Evolutionary conservation across 2,329 filamentous ascomycete species (phyloP), one percentile per base, ranked within the genome.

Genomic region (Colletotrichum sansevieriae): DNA sequence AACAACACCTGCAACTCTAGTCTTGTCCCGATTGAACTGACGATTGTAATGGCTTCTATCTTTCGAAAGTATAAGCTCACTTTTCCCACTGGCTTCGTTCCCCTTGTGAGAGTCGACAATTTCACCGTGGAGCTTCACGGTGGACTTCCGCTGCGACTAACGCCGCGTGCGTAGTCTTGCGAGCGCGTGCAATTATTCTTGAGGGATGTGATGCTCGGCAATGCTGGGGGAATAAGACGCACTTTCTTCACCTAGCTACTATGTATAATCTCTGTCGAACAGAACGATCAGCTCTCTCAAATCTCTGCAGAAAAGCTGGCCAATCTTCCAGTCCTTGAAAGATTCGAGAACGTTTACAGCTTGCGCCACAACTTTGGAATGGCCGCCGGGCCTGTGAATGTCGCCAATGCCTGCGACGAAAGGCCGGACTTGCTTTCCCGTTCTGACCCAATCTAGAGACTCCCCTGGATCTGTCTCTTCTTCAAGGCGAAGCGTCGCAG

Each of bases 351-450:
- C 33, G 15, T 35, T 18, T 25, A 52, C 35, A 1, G 49, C 49
- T 35, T 52, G 49, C 11, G 25, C 7, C 2, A 52, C 49, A 15
- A 29, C 49, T 15, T 52, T 52, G 4, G 49, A 52, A 25, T 52
- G 25, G 12, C 49, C 49, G 5, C 52, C 52, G 29, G 35, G 52
- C 52, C 29, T 3, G 37, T 46, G 39, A 6, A 35, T 58, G 8
- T 56, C 52, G 2, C 52, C 33, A 56, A 56, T 22, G 29, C 52
- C 52, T 20, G 52, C 29, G 22, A 56, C 49, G 9, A 52, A 52
- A 33, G 49, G 49, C 1, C 49, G 52, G 9, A 18, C 20, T 1
- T 7, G 15, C 1, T 37, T 15, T 1, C 39, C 22, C 7, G 25
- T 52, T 29, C 33, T 22, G 29, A 52, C 33, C 49, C 49, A 52